A percentile compares a stretch with the other conserved stretches of the same genome.
Conservation (phyloP, 352 stramenopile genomes). For the Phytophthora hibernalis region DNA sequence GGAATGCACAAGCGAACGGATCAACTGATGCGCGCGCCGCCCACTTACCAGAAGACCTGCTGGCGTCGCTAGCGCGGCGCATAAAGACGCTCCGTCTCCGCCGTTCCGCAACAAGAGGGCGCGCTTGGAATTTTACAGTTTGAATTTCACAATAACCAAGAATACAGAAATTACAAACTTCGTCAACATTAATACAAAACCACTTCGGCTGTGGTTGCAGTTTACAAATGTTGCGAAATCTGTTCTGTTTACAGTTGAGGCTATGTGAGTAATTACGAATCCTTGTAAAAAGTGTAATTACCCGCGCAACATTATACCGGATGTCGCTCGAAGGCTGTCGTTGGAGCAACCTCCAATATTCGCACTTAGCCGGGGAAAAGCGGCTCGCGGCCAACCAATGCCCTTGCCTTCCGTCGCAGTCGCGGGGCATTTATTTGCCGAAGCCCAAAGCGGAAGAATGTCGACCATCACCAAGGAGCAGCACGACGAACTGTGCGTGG, state of each 20-base stretch:
- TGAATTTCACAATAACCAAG: not conserved
- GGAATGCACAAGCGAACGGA: slow-evolving; percentile 25
- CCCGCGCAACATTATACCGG: not conserved
- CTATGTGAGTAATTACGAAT: too few species aligned
- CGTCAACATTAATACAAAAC: not conserved
- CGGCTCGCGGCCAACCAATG: slow-evolving; percentile 47
- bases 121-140: slow-evolving; percentile 22
- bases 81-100: slow-evolving; percentile 22
- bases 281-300: slow-evolving; percentile 34
- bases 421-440: slow-evolving; percentile 50
- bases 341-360: slow-evolving; percentile 4
- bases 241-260: too few species aligned
- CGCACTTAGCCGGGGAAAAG: slow-evolving; percentile 34
- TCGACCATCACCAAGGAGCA: slow-evolving; percentile 85
- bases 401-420: not conserved
- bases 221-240: too few species aligned
- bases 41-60: slow-evolving; percentile 34
- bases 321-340: not conserved
- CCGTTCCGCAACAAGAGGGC: not conserved
- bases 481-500: slow-evolving; percentile 86
- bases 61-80: slow-evolving; percentile 21
- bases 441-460: slow-evolving; percentile 71
- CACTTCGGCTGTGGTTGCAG: not conserved
- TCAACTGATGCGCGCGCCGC: slow-evolving; percentile 29
- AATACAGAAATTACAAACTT: not conserved